Percentiles rank a stretch among this genome's conserved stretches.
These are phyloP conservation scores for Hanseniaspora meyeri DNA, from an alignment of 805 yeast genomes.

Conservation along the genomic window DNA sequence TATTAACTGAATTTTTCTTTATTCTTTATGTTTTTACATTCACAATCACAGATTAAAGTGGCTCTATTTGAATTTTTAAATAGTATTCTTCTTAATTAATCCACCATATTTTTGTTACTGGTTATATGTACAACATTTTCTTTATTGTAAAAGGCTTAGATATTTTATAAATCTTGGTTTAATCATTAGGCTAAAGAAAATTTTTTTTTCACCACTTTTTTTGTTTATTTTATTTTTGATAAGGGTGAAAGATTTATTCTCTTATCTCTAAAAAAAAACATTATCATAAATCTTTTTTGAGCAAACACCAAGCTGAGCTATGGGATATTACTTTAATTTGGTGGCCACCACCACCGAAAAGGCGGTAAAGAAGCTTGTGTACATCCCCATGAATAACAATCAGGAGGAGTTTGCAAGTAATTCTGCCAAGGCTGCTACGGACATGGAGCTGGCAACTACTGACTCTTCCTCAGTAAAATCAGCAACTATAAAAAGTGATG, in stretches of 20 bases:
- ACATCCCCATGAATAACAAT: slow-evolving; percentile 8
- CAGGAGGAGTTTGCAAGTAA: neutral
- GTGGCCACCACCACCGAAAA: neutral
- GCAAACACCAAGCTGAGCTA: neutral
- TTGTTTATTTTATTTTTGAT: no score
- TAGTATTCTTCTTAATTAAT: neutral
- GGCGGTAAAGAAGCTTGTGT: neutral
- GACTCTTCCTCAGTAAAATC: neutral
- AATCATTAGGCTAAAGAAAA: neutral
- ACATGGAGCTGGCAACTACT: neutral
- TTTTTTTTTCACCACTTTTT: no score
- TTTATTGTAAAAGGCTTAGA: neutral
- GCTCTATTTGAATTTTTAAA: no score
- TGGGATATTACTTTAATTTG: neutral
- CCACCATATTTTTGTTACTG: neutral
- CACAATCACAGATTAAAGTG: neutral
- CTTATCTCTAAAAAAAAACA: no score
- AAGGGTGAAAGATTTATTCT: no score
- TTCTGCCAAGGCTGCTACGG: neutral
- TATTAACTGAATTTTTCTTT: no score
- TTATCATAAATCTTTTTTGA: no score
- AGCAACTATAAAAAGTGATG: neutral
- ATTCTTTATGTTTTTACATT: neutral
- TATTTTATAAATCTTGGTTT: neutral
- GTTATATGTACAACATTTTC: no score